Percentiles rank a stretch among this genome's conserved stretches.
Conservation (phyloP, 179 eudicot genomes). For the Patellifolia procumbens region DNA sequence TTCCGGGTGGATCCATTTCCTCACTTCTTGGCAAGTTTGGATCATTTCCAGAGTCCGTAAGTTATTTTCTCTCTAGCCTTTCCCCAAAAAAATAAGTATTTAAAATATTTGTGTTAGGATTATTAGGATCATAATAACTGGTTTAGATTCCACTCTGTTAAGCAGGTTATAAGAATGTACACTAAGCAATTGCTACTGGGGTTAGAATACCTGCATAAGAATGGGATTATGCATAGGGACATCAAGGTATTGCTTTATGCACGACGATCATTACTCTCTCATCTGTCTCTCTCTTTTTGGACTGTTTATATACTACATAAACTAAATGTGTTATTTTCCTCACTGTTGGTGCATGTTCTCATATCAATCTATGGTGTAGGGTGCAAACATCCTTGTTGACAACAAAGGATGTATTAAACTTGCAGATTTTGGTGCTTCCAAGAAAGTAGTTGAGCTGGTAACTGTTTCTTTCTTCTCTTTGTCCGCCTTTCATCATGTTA, state of each 20-base stretch:
- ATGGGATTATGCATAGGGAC: constrained; percentile 80
- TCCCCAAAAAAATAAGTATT: neutral
- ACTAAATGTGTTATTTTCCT: neutral
- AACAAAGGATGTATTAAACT: constrained; percentile 80
- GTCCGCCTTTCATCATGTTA: neutral
- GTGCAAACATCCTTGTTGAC: constrained; percentile 88
- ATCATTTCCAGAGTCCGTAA: constrained; percentile 84
- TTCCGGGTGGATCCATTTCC: constrained; percentile 85
- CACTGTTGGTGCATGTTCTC: neutral
- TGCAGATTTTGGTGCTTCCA: constrained; percentile 94
- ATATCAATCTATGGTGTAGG: constrained; percentile 38
- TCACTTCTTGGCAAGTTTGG: constrained; percentile 82
- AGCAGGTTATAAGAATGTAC: constrained; percentile 72
- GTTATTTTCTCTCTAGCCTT: constrained; percentile 23
- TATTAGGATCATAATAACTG: neutral
- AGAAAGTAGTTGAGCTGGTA: constrained; percentile 90
- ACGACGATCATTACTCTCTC: neutral
- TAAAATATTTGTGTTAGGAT: no score
- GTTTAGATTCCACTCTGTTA: constrained; percentile 6
- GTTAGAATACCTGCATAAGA: constrained; percentile 68
- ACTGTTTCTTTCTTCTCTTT: neutral
- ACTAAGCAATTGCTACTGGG: constrained; percentile 74
- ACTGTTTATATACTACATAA: neutral
- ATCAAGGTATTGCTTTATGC: constrained; percentile 55
- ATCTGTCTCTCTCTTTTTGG: neutral